phyloP scores from a whole-genome alignment of 192 early-diverging fungal species.

The Funneliformis mosseae region DNA sequence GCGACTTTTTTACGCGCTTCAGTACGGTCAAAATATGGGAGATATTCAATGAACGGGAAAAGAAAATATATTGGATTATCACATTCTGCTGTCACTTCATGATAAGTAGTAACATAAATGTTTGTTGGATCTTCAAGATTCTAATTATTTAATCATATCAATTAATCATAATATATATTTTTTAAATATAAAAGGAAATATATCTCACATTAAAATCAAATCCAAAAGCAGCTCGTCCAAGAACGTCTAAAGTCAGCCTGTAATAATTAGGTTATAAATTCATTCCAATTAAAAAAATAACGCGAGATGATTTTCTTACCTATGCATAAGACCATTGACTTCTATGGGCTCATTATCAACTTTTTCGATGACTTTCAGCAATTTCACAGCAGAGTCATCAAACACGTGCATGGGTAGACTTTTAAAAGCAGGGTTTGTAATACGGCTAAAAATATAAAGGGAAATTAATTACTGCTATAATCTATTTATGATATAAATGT shows the following conservation, averaged over 20 bases:
- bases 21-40: background rate
- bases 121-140: conserved; percentile 9
- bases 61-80: background rate
- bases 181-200: background rate
- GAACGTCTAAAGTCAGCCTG: background rate
- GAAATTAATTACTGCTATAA: background rate
- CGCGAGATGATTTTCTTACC: background rate
- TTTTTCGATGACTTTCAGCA: background rate
- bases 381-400: background rate
- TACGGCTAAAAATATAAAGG: background rate
- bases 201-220: background rate
- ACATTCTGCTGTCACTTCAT: background rate
- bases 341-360: conserved; percentile 3
- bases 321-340: background rate
- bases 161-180: background rate
- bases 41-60: background rate
- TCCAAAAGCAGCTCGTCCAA: background rate
- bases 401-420: background rate
- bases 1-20: background rate
- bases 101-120: background rate
- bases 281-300: background rate
- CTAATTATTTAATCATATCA: background rate
- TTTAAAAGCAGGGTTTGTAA: background rate
- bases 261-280: background rate
- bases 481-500: background rate